phyloP scores from a whole-genome alignment of 805 yeast species.

The Candida insectalens region DNA sequence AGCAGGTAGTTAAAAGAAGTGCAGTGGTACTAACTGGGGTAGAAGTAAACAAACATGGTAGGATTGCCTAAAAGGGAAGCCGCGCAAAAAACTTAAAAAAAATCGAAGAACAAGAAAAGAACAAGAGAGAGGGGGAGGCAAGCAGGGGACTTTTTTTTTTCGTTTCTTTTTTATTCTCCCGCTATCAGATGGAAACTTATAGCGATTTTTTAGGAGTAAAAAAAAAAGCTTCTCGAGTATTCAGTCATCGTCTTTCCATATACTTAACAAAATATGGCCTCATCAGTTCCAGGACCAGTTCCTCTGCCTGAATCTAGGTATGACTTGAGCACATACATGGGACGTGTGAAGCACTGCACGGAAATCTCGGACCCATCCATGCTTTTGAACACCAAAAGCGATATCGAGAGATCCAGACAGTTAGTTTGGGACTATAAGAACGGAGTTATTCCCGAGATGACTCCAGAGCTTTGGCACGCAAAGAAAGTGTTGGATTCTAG shows the following conservation, averaged over 20 bases:
- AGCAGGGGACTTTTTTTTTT: no score
- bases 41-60: no score
- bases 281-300: constrained; percentile 76
- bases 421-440: constrained; percentile 63
- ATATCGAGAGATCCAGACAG: constrained; percentile 54
- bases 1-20: no score
- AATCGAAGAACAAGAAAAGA: no score
- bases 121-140: no score
- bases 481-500: constrained; percentile 84
- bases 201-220: no score
- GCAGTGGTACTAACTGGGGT: no score
- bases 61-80: no score
- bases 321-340: constrained; percentile 80
- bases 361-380: constrained; percentile 88
- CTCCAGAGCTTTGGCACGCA: constrained; percentile 82
- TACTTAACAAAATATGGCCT: constrained; percentile 50
- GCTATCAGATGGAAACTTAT: no score
- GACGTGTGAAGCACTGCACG: constrained; percentile 90
- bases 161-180: no score
- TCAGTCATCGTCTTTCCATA: not conserved
- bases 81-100: no score
- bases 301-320: constrained; percentile 71
- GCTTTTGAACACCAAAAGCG: constrained; percentile 61
- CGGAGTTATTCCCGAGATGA: constrained; percentile 55
- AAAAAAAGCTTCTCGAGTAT: no score